Percentiles rank a stretch among this genome's conserved stretches.
phyloP scores from a whole-genome alignment of 2,329 filamentous ascomycete genomes.

The Peltaster fructicola region DNA sequence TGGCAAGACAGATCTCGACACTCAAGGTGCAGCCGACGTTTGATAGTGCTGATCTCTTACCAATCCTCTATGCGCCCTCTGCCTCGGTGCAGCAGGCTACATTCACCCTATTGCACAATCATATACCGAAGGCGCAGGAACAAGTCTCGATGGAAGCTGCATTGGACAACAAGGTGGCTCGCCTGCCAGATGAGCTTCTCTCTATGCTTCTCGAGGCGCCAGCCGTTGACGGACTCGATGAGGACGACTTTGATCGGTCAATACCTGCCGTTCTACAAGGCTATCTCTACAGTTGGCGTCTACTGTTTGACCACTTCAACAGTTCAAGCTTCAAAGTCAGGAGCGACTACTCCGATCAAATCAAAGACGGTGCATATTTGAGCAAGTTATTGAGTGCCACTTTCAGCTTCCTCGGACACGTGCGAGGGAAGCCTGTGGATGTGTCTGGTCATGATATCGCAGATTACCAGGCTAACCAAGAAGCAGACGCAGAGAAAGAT shows the following conservation, averaged over 20 bases:
- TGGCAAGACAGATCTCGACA: slow-evolving; percentile 51
- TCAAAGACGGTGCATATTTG: slow-evolving; percentile 58
- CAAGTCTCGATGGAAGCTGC: slow-evolving; percentile 63
- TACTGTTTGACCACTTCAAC: slow-evolving; percentile 70
- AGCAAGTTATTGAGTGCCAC: slow-evolving; percentile 56
- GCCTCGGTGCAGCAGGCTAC: slow-evolving; percentile 60
- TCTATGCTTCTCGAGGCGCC: slow-evolving; percentile 69
- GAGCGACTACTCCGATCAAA: slow-evolving; percentile 58
- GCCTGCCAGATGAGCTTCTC: slow-evolving; percentile 66
- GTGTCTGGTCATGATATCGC: slow-evolving; percentile 53
- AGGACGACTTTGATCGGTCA: slow-evolving; percentile 43
- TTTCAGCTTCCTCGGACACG: slow-evolving; percentile 72
- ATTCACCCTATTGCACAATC: slow-evolving; percentile 61
- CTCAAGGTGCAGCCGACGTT: slow-evolving; percentile 35
- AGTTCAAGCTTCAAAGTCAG: slow-evolving; percentile 53
- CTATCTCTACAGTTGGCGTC: slow-evolving; percentile 76
- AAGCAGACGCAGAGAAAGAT: slow-evolving; percentile 50
- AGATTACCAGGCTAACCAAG: slow-evolving; percentile 36
- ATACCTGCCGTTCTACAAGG: slow-evolving; percentile 55
- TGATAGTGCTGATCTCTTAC: slow-evolving; percentile 52
- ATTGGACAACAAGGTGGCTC: slow-evolving; percentile 52
- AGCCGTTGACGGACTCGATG: slow-evolving; percentile 46
- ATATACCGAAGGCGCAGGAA: slow-evolving; percentile 64
- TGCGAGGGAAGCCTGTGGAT: slow-evolving; percentile 52
- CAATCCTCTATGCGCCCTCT: slow-evolving; percentile 58